Evolutionary conservation across 768 basidiomycete species (phyloP).

Genomic region (Trametes maxima): DNA sequence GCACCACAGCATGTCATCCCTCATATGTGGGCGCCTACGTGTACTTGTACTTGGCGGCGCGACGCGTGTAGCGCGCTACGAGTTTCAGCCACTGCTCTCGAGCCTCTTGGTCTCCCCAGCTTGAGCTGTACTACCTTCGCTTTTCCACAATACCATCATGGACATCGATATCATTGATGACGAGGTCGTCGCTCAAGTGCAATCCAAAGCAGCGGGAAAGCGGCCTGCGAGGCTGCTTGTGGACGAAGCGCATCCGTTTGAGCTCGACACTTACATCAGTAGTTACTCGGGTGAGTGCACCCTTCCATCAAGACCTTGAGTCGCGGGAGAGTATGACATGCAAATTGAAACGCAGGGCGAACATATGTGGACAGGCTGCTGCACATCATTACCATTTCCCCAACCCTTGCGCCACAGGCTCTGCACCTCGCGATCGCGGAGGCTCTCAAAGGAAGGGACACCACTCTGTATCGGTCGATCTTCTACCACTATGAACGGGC

Average conservation of each 20-base stretch:
- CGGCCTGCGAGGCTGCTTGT: constrained; percentile 36
- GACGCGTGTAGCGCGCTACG: constrained; percentile 3
- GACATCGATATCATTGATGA: constrained; percentile 20
- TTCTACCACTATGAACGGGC: constrained; percentile 58
- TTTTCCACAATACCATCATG: neutral
- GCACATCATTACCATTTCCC: constrained; percentile 64
- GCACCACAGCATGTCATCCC: no score
- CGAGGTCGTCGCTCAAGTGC: neutral
- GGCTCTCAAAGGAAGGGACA: constrained; percentile 71
- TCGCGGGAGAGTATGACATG: constrained; percentile 3
- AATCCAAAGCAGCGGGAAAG: constrained; percentile 9
- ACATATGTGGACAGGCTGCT: constrained; percentile 75
- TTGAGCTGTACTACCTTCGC: neutral
- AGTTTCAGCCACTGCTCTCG: neutral
- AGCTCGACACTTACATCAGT: constrained; percentile 78
- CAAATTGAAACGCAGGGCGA: constrained; percentile 51
- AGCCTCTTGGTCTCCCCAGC: no score
- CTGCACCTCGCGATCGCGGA: constrained; percentile 65
- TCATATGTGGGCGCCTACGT: neutral
- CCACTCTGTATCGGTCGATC: constrained; percentile 54
- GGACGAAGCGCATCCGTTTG: constrained; percentile 84
- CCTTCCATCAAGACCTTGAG: neutral
- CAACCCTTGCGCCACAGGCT: constrained; percentile 72
- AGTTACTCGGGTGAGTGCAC: constrained; percentile 68
- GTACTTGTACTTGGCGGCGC: neutral